Base-by-base conservation (phyloP, 495 filamentous ascomycete genomes). In the Astrocystis sublimbata region DNA sequence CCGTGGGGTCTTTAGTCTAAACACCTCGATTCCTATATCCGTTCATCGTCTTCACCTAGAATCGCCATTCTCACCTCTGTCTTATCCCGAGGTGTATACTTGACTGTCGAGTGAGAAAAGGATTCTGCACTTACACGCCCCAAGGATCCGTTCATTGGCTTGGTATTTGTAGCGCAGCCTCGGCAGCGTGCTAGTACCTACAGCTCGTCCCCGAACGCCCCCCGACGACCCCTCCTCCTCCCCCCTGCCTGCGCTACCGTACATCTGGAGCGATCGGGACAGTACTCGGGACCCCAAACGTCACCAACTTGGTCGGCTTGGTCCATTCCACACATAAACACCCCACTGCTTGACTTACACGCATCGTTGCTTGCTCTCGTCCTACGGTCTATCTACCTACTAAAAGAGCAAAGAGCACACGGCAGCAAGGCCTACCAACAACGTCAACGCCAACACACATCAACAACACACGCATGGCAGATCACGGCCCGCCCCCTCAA, bases 401-500 rank as follows among this genome's bases (percentile, higher is more conserved):
- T 30, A 17, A 23, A 12, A 52, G 28, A 33, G 28, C 49, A 35
- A 31, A 52, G 49, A 52, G 30, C 49, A 13, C 49, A 52, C 31
- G n/a, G 2, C n/a, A n/a, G n/a, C n/a, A n/a, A n/a, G n/a, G n/a
- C n/a, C n/a, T n/a, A n/a, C n/a, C n/a, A n/a, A n/a, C n/a, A 2
- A 30, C 28, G n/a, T 30, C 49, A 35, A 21, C n/a, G 17, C 15
- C 23, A 35, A 24, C 47, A 40, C 54, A 45, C 36, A 15, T 23
- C 28, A 58, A 21, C 19, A 47, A 61, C 26, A n/a, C 19, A 65
- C 71, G 56, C 28, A 88, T 88, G 81, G 78, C 79, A 42, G 83
- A 87, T 65, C 92, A 88, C 68, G 75, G 91, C 1, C 92, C 92
- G 36, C 92, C 94, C 8, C 93, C 92, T 23, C 85, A 85, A 63